These are phyloP conservation scores for Globisporangium camurandrum DNA, from an alignment of 352 stramenopile genomes.

Conservation along the genomic window DNA sequence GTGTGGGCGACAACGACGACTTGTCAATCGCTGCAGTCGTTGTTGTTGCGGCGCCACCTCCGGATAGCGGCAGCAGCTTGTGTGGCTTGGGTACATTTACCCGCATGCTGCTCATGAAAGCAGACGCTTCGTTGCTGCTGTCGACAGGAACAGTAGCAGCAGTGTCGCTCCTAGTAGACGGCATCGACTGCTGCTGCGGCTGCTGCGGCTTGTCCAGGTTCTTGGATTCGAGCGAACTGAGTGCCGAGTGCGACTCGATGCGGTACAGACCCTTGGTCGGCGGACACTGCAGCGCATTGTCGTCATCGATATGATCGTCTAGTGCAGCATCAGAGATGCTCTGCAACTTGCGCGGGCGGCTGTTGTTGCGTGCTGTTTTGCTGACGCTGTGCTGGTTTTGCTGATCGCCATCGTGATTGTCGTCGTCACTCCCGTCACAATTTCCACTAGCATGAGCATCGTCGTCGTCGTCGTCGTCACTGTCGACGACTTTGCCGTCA, in stretches of 20 bases:
- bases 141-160: neutral
- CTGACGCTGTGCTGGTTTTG: neutral
- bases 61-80: conserved; percentile 19
- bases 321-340: neutral
- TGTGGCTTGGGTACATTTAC: conserved; percentile 13
- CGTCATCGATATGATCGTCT: neutral
- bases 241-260: conserved; percentile 59
- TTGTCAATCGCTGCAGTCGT: neutral
- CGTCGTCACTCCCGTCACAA: conserved; percentile 16
- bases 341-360: conserved; percentile 11
- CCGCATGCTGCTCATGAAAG: neutral
- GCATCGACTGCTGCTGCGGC: neutral
- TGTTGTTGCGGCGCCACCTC: neutral
- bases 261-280: conserved; percentile 30
- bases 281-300: neutral
- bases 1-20: neutral
- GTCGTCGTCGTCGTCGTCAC: conserved; percentile 27
- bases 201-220: conserved; percentile 17
- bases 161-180: neutral
- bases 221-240: conserved; percentile 44
- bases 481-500: conserved; percentile 49
- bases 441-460: neutral
- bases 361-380: conserved; percentile 10
- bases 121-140: neutral
- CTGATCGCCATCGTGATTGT: conserved; percentile 2